Evolutionary conservation across 2,329 filamentous ascomycete genomes (phyloP).

Genomic region (Dichotomopilus funicola): DNA sequence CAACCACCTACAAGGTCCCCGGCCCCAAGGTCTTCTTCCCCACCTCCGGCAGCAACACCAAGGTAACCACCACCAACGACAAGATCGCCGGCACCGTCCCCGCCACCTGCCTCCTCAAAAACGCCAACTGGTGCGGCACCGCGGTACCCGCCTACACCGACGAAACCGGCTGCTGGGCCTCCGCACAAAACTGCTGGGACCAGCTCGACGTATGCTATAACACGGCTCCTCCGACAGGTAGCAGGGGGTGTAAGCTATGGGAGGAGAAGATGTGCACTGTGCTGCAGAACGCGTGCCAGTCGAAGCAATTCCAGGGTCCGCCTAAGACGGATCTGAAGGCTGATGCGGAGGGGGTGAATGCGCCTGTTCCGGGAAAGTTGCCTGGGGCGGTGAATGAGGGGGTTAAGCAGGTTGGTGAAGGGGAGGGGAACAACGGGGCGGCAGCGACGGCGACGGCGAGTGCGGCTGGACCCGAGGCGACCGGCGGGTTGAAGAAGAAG

Average conservation of each 20-base stretch:
- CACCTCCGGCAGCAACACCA: constrained; percentile 8
- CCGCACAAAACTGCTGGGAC: constrained; percentile 48
- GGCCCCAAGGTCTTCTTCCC: constrained; percentile 51
- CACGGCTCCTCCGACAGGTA: constrained; percentile 52
- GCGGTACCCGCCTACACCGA: constrained; percentile 52
- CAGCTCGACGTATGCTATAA: constrained; percentile 56
- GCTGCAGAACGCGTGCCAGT: constrained; percentile 39
- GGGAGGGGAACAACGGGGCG: background rate
- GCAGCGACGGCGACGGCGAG: background rate
- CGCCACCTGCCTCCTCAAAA: constrained; percentile 52
- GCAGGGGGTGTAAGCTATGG: constrained; percentile 54
- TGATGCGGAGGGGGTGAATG: background rate
- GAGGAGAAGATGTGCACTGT: constrained; percentile 51
- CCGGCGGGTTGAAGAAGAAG: background rate
- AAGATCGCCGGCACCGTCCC: constrained; percentile 45
- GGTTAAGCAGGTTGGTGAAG: background rate
- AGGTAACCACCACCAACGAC: background rate
- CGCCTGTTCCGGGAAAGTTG: background rate
- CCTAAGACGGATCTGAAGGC: constrained; percentile 32
- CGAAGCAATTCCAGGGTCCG: constrained; percentile 41
- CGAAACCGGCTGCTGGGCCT: constrained; percentile 54
- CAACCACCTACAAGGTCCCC: constrained; percentile 49
- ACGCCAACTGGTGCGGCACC: constrained; percentile 66
- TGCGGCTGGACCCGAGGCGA: background rate
- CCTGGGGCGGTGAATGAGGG: constrained; percentile 7